Conservation (phyloP, 2,329 filamentous ascomycete genomes). For the Cercospora berteroae region DNA sequence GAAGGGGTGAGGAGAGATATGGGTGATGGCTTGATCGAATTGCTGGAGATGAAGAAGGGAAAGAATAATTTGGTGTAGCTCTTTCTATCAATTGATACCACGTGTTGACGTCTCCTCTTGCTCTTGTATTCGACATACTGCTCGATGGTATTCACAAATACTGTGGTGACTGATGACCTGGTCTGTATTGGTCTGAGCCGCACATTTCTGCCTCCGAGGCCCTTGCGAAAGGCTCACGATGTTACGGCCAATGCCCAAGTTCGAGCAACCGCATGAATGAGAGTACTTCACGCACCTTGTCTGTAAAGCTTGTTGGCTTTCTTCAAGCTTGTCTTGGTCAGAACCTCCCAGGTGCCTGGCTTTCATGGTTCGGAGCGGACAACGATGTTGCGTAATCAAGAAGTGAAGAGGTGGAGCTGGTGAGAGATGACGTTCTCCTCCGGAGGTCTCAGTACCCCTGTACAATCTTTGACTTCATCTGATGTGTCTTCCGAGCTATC, state of each 20-base stretch:
- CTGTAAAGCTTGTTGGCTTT: background rate
- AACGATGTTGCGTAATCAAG: background rate
- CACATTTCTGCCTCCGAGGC: background rate
- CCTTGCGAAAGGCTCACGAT: background rate
- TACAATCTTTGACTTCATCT: background rate
- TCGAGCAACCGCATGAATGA: background rate
- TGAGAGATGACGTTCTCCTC: background rate
- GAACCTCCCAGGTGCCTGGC: background rate
- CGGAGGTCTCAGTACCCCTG: background rate
- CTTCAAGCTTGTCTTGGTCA: background rate
- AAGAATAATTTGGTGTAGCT: conserved; percentile 12
- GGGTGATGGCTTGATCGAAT: conserved; percentile 20
- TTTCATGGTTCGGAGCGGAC: no score
- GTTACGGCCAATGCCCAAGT: background rate
- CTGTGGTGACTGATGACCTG: background rate
- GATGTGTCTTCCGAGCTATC: background rate
- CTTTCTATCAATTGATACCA: background rate
- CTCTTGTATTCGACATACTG: background rate
- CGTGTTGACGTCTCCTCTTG: background rate
- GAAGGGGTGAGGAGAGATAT: conserved; percentile 14
- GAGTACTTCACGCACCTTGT: background rate
- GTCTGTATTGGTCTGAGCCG: background rate
- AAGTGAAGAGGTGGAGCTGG: background rate
- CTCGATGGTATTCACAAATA: background rate
- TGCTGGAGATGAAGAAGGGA: conserved; percentile 19